These are phyloP conservation scores for Cocos nucifera DNA, from an alignment of 176 grass and related monocot species.

Conservation along the genomic window DNA sequence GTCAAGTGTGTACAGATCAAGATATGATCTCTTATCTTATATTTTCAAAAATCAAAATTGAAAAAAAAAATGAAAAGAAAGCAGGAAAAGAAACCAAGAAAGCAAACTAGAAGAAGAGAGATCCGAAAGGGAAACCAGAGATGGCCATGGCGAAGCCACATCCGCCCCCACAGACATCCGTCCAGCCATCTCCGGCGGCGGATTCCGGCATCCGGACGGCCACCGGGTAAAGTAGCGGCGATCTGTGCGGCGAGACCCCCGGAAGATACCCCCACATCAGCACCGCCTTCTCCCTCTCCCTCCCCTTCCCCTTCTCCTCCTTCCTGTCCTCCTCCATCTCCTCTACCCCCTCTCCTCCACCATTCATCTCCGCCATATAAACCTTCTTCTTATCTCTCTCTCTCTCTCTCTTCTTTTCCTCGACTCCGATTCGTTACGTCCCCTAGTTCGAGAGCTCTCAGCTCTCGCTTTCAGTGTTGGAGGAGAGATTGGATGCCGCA, in stretches of 20 bases:
- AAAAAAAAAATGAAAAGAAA: not conserved
- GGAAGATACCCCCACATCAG: conserved; percentile 99
- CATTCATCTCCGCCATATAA: conserved; percentile 50
- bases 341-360: conserved; percentile 26
- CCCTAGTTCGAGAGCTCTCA: too few relatives aligned
- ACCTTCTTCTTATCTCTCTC: not conserved
- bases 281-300: conserved; percentile 50
- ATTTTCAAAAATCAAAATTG: conserved; percentile 4
- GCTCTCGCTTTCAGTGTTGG: conserved; percentile 10
- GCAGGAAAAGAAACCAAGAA: not conserved
- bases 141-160: conserved; percentile 97
- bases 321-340: conserved; percentile 18
- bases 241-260: conserved; percentile 82
- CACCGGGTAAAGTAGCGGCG: conserved; percentile 73
- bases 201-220: conserved; percentile 49
- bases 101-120: not conserved
- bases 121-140: conserved; percentile 46
- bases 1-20: too few relatives aligned
- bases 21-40: too few relatives aligned
- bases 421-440: too few relatives aligned
- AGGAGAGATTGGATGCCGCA: conserved; percentile 17
- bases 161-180: conserved; percentile 79
- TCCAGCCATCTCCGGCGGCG: conserved; percentile 54
- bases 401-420: not conserved
- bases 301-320: conserved; percentile 27